A percentile compares a stretch with the other conserved stretches of the same genome.
Evolutionary conservation across 129 eudicot genomes (phyloP).

Genomic region (Helichrysum umbraculigerum): DNA sequence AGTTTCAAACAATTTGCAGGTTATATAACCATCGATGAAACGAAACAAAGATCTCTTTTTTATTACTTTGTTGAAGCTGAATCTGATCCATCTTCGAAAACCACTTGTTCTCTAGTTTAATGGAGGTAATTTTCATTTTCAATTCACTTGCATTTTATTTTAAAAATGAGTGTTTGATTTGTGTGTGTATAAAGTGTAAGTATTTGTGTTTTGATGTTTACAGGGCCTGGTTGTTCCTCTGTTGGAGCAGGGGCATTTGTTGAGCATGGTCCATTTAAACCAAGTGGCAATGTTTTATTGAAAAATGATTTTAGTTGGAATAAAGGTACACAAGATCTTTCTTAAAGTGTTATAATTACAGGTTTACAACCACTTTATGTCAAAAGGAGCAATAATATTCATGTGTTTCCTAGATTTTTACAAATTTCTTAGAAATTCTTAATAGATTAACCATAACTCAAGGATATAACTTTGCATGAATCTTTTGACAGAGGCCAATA

Average conservation of each 20-base stretch:
- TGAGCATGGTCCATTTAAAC: slow-evolving; percentile 82
- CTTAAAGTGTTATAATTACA: too few relatives aligned
- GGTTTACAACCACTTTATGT: too few relatives aligned
- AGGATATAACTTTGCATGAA: too few relatives aligned
- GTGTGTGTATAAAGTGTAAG: not conserved
- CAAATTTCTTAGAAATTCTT: too few relatives aligned
- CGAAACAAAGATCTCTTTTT: slow-evolving; percentile 44
- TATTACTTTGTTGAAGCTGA: slow-evolving; percentile 79
- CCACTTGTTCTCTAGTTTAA: slow-evolving; percentile 80
- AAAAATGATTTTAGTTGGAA: slow-evolving; percentile 82
- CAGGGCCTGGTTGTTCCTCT: slow-evolving; percentile 94
- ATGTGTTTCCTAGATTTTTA: too few relatives aligned
- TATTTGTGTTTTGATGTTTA: slow-evolving; percentile 3
- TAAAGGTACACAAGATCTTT: slow-evolving; percentile 43
- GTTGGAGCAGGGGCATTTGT: slow-evolving; percentile 80
- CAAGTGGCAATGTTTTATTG: slow-evolving; percentile 57
- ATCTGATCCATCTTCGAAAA: slow-evolving; percentile 54
- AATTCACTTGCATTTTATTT: not conserved
- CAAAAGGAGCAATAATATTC: too few relatives aligned
- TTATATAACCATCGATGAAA: slow-evolving; percentile 47
- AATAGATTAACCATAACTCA: too few relatives aligned
- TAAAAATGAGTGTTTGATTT: not conserved
- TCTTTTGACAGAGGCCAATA: slow-evolving; percentile 65
- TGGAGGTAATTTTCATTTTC: slow-evolving; percentile 49
- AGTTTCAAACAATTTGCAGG: slow-evolving; percentile 59